Evolutionary conservation across 495 filamentous ascomycete genomes (phyloP).

Genomic region (Penicillium ochrochloron): DNA sequence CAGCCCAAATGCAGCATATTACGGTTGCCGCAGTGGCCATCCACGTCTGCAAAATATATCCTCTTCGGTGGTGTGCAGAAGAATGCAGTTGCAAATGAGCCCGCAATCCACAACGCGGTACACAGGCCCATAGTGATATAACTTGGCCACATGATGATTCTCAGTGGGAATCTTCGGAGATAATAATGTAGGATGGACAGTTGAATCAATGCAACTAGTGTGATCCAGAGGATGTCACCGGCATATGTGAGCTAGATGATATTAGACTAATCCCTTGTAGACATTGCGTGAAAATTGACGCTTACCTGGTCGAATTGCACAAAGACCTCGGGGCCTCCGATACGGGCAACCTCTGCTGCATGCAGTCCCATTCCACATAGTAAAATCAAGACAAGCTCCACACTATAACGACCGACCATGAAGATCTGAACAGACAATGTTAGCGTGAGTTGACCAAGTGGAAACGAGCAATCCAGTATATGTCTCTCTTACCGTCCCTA

Average conservation of each 20-base stretch:
- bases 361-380: constrained; percentile 30
- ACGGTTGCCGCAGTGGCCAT: constrained; percentile 24
- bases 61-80: constrained; percentile 25
- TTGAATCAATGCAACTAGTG: constrained; percentile 23
- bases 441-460: not conserved
- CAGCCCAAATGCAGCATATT: constrained; percentile 22
- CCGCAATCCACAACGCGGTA: constrained; percentile 21
- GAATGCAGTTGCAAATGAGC: constrained; percentile 26
- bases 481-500: constrained; percentile 23
- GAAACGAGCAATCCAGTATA: not conserved
- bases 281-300: not conserved
- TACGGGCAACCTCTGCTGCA: constrained; percentile 18
- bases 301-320: constrained; percentile 26
- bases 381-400: constrained; percentile 28
- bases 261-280: constrained; percentile 12
- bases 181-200: constrained; percentile 30
- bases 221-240: constrained; percentile 29
- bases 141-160: constrained; percentile 13
- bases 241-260: constrained; percentile 25
- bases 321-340: constrained; percentile 21
- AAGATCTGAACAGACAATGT: constrained; percentile 16
- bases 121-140: constrained; percentile 24
- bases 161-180: constrained; percentile 21
- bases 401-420: constrained; percentile 26
- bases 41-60: constrained; percentile 17